phyloP scores from a whole-genome alignment of 768 basidiomycete genomes.

The Leccinum sublutescens region DNA sequence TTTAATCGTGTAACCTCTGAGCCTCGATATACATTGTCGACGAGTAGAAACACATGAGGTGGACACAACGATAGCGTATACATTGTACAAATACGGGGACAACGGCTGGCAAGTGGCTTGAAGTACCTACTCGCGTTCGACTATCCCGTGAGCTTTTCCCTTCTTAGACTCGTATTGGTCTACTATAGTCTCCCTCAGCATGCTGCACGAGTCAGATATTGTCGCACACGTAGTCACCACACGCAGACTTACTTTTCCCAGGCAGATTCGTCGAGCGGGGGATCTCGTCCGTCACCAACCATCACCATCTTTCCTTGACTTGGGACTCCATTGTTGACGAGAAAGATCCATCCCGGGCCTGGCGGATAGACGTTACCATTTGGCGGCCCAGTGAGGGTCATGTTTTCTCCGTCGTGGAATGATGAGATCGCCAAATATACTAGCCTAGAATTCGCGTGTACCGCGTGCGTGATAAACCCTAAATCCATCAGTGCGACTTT shows the following conservation, averaged over 20 bases:
- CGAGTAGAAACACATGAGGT: constrained; percentile 6
- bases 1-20: constrained; percentile 10
- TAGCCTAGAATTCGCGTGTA: constrained; percentile 73
- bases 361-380: constrained; percentile 69
- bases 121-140: constrained; percentile 10
- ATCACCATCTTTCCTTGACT: constrained; percentile 62
- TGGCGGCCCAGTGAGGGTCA: constrained; percentile 66
- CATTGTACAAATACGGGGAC: neutral
- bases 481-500: constrained; percentile 77
- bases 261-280: constrained; percentile 55
- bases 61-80: constrained; percentile 1
- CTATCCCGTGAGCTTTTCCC: constrained; percentile 19
- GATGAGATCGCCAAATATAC: constrained; percentile 58
- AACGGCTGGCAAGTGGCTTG: neutral
- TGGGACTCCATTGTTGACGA: constrained; percentile 66
- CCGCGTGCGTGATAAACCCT: constrained; percentile 76
- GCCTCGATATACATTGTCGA: constrained; percentile 9
- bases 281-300: constrained; percentile 64
- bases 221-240: neutral
- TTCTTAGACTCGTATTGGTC: constrained; percentile 49
- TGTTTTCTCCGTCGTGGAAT: constrained; percentile 40
- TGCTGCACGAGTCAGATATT: constrained; percentile 32
- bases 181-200: constrained; percentile 45
- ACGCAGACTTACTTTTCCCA: constrained; percentile 51
- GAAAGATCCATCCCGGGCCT: constrained; percentile 74